These are phyloP conservation scores for Alternaria postmessia DNA, from an alignment of 2,329 filamentous ascomycete species.

Conservation along the genomic window DNA sequence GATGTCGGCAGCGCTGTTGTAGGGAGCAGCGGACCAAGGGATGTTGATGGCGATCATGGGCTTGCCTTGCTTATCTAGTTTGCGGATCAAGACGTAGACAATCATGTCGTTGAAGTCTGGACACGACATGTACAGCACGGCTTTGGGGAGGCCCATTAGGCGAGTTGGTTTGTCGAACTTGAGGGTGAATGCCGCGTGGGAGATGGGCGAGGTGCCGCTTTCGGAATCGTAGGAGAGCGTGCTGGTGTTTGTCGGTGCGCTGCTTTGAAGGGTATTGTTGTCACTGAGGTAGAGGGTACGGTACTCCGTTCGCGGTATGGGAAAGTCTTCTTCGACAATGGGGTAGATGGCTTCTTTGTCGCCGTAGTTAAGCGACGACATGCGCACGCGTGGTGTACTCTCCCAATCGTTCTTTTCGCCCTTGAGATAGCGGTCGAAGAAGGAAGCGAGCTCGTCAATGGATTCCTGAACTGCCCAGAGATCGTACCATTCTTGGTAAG, in stretches of 20 bases:
- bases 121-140: conserved; percentile 57
- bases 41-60: conserved; percentile 55
- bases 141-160: conserved; percentile 59
- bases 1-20: conserved; percentile 13
- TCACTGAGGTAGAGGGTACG: conserved; percentile 18
- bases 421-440: conserved; percentile 59
- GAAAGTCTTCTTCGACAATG: conserved; percentile 26
- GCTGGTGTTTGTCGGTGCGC: not conserved
- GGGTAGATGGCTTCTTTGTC: conserved; percentile 22
- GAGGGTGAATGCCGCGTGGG: conserved; percentile 44
- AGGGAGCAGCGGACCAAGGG: conserved; percentile 33
- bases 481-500: conserved; percentile 30
- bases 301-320: conserved; percentile 25
- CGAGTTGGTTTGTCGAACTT: conserved; percentile 52
- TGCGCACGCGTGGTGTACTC: conserved; percentile 57
- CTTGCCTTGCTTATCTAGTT: conserved; percentile 46
- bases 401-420: conserved; percentile 58
- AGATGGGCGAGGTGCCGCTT: conserved; percentile 1
- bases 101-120: conserved; percentile 55
- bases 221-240: conserved; percentile 13
- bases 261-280: not conserved
- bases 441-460: conserved; percentile 34
- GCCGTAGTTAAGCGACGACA: conserved; percentile 45
- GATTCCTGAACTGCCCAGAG: conserved; percentile 18
- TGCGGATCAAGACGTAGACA: conserved; percentile 27